Evolutionary conservation across 2,329 filamentous ascomycete species (phyloP), one percentile per base, ranked within the genome.

Genomic region (Fusarium dimerum): DNA sequence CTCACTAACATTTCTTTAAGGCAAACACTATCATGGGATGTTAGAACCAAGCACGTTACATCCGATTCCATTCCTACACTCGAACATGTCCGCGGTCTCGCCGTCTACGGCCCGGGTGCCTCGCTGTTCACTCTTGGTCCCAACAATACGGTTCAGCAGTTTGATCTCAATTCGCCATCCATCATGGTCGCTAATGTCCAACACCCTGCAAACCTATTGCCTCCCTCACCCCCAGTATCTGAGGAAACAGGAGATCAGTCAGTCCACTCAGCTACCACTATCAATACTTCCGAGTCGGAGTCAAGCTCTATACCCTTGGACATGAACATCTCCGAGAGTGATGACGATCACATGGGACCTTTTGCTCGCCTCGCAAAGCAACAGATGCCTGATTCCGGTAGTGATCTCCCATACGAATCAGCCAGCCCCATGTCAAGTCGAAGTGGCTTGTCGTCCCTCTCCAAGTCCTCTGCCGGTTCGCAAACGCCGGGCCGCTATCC

Each of bases 11-110:
- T 26, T 26, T 26, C 10, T 54, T 36, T 57, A 68, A 92, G 92
- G 50, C 89, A 96, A 79, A 96, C 92, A 38, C 86, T 90, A 64
- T 88, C 92, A 52, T 99, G 94, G 93, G 94, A 99, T 78, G 94
- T 99, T 42, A 84, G 92, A 58, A 99, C 94, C n/a, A 97, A 97
- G 70, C 88, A 96, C 67, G 92, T 99, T 62, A 92, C 91, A 3
- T 95, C 86, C 71, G 92, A 97, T 66, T 82, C 84, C 52, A 89
- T 97, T 51, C 92, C 92, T 6, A 97, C 92, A 2, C 80, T 92
- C 7, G 87, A 94, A 38, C 85, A 88, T 60, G 83, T 97, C 52
- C 83, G 84, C 57, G 93, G 90, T 15, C 81, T 99, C 41, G 88
- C 92, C 42, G 88, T 92, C 55, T 96, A 94, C 70, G 94, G 93